phyloP scores from a whole-genome alignment of 257 asterid species.

The Perilla frutescens region DNA sequence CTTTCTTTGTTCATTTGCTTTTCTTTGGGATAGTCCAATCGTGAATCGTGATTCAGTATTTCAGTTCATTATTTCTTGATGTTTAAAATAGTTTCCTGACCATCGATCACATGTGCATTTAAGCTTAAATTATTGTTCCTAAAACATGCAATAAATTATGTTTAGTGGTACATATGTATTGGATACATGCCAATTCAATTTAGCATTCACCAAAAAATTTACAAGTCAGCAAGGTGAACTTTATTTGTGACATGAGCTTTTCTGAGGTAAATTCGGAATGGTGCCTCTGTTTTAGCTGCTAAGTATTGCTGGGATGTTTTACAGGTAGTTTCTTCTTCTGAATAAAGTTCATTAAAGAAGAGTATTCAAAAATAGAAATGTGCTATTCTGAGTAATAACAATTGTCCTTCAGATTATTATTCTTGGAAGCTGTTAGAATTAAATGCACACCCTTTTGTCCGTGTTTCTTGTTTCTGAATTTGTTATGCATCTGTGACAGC shows the following conservation, averaged over 20 bases:
- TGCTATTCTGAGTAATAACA: background rate
- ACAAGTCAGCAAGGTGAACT: background rate
- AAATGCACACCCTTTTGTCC: background rate
- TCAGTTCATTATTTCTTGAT: background rate
- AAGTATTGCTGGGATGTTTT: conserved; percentile 7
- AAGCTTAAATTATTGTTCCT: background rate
- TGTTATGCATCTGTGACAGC: conserved; percentile 8
- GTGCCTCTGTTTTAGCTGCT: background rate
- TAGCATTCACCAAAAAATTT: background rate
- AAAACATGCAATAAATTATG: background rate
- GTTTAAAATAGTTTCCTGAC: background rate
- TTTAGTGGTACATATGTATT: too few relatives aligned
- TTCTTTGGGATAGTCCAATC: background rate
- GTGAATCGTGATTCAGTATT: background rate
- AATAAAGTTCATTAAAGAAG: background rate
- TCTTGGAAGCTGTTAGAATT: background rate
- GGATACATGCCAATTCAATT: background rate
- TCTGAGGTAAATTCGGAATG: background rate
- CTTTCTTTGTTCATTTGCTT: conserved; percentile 1
- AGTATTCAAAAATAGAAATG: background rate
- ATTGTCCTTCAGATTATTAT: background rate
- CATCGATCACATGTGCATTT: background rate
- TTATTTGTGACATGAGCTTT: background rate
- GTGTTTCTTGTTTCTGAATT: background rate
- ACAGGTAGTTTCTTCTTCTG: conserved; percentile 1